These are phyloP conservation scores for Phalaenopsis equestris DNA, from an alignment of 106 monocot genomes.

Conservation along the genomic window DNA sequence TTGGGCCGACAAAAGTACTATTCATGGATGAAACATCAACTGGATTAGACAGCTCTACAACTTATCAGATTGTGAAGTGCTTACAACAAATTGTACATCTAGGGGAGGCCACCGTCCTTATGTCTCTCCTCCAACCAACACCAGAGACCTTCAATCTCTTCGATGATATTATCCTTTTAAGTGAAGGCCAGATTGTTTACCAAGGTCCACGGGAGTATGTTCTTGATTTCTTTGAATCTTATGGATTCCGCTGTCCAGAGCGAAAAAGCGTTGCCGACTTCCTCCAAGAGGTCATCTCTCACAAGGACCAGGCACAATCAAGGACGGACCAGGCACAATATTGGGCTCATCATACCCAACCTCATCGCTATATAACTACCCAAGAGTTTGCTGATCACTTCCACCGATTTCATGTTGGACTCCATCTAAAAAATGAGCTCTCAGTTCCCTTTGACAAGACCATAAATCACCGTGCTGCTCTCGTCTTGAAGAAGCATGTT, in stretches of 20 bases:
- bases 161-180: constrained; percentile 84
- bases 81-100: constrained; percentile 29
- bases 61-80: constrained; percentile 57
- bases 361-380: constrained; percentile 40
- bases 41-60: constrained; percentile 79
- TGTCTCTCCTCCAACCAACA: constrained; percentile 89
- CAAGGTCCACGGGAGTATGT: constrained; percentile 52
- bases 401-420: constrained; percentile 37
- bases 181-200: constrained; percentile 67
- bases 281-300: constrained; percentile 83
- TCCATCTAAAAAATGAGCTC: constrained; percentile 26
- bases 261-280: constrained; percentile 86
- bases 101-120: constrained; percentile 62
- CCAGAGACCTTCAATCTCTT: constrained; percentile 83
- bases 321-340: constrained; percentile 89
- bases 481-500: constrained; percentile 48
- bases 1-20: constrained; percentile 77
- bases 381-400: constrained; percentile 47
- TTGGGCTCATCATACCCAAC: constrained; percentile 30
- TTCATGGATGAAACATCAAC: constrained; percentile 99
- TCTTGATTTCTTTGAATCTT: constrained; percentile 61
- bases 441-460: constrained; percentile 44
- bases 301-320: constrained; percentile 86
- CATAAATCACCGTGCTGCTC: constrained; percentile 29
- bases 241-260: constrained; percentile 83